Evolutionary conservation across 2,329 filamentous ascomycete species (phyloP).

Genomic region (Exophiala bonariae): DNA sequence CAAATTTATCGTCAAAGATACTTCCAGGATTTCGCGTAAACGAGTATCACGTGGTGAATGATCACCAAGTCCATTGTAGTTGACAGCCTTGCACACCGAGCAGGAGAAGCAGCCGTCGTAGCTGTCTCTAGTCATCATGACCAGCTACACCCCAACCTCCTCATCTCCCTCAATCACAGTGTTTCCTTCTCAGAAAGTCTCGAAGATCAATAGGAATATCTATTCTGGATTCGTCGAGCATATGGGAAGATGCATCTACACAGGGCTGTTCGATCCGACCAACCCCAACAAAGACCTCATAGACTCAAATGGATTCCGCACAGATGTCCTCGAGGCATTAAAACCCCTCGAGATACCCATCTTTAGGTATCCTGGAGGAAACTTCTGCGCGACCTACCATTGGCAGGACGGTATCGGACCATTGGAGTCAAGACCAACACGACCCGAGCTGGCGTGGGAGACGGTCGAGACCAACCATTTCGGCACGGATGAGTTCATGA

Average conservation of each 20-base stretch:
- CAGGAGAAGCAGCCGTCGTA: neutral
- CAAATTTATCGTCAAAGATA: no score
- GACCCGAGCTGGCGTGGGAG: constrained; percentile 77
- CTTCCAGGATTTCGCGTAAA: no score
- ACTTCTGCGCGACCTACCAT: constrained; percentile 82
- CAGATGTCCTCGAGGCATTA: constrained; percentile 73
- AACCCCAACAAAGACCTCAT: constrained; percentile 60
- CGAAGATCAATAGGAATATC: constrained; percentile 75
- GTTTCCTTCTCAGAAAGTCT: constrained; percentile 64
- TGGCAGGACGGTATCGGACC: constrained; percentile 82
- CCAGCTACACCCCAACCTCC: constrained; percentile 66
- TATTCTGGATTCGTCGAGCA: constrained; percentile 89
- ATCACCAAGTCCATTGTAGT: no score
- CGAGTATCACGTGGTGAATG: no score
- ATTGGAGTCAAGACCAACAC: constrained; percentile 64
- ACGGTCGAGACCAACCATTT: constrained; percentile 72
- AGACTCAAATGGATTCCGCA: constrained; percentile 73
- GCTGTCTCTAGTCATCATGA: constrained; percentile 53
- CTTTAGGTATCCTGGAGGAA: constrained; percentile 71
- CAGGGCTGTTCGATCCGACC: constrained; percentile 77
- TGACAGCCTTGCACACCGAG: no score
- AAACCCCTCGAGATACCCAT: constrained; percentile 74
- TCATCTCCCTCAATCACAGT: constrained; percentile 65
- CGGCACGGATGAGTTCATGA: constrained; percentile 83
- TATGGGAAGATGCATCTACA: constrained; percentile 87